Evolutionary conservation across 176 grass and related monocot species (phyloP).

Genomic region (Phyllostachys edulis): DNA sequence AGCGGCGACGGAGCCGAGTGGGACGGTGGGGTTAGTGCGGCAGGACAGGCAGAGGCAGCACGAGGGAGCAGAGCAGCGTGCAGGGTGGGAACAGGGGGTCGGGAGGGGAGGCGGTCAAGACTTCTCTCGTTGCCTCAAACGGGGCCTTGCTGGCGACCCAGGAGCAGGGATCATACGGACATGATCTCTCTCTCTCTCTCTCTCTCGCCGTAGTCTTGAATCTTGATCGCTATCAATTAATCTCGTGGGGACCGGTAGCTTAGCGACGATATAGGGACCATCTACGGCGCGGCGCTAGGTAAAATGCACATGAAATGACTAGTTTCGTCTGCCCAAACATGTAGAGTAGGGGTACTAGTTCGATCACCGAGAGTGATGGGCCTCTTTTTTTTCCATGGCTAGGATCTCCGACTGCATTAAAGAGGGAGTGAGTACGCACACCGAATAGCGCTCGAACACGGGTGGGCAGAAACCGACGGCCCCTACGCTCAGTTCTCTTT

Average conservation of each 20-base stretch:
- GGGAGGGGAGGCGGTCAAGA: background rate
- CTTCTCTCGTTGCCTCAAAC: background rate
- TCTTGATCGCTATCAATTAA: background rate
- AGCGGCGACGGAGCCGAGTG: background rate
- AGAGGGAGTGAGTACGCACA: too few species aligned
- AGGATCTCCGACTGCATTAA: too few species aligned
- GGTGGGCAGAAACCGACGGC: too few species aligned
- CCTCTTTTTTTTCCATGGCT: too few species aligned
- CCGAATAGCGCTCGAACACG: too few species aligned
- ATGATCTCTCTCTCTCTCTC: background rate
- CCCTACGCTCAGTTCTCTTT: too few species aligned
- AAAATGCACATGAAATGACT: background rate
- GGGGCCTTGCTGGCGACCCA: conserved; percentile 14
- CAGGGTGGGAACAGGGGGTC: background rate
- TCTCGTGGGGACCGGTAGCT: background rate
- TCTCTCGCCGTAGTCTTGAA: background rate
- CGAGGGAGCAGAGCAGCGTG: conserved; percentile 13
- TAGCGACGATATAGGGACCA: background rate
- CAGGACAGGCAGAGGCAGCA: background rate
- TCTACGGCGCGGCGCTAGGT: background rate
- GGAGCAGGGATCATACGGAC: background rate
- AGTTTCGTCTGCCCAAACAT: background rate
- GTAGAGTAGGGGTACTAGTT: background rate
- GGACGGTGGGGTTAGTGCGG: background rate
- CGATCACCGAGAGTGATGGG: background rate